Conservation (phyloP, 1,284 basidiomycete genomes). For the Butyriboletus regius region DNA sequence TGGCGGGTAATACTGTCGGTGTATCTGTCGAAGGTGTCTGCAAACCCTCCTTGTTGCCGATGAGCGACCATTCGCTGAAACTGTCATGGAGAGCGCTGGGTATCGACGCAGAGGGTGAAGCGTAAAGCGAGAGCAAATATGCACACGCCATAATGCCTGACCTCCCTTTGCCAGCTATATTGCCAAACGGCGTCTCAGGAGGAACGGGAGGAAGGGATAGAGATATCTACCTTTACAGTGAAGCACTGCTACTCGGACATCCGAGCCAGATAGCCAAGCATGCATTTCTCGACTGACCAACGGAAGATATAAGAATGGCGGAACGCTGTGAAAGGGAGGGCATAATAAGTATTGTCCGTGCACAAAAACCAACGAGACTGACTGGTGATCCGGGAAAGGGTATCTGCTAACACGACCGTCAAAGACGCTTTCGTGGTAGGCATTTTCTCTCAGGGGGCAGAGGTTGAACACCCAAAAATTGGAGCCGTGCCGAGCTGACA, state of each 20-base stretch:
- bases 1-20: background rate
- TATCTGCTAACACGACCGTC: slow-evolving; percentile 71
- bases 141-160: slow-evolving; percentile 77
- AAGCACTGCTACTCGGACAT: slow-evolving; percentile 69
- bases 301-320: slow-evolving; percentile 73
- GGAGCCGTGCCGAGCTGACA: slow-evolving; percentile 65
- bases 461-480: slow-evolving; percentile 86
- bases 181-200: slow-evolving; percentile 1
- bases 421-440: slow-evolving; percentile 56
- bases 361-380: slow-evolving; percentile 25
- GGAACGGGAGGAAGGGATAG: slow-evolving; percentile 3
- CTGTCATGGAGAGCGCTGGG: slow-evolving; percentile 3
- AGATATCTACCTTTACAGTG: slow-evolving; percentile 72
- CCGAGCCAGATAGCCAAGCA: slow-evolving; percentile 65
- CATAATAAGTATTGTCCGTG: background rate
- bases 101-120: slow-evolving; percentile 3
- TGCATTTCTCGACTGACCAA: slow-evolving; percentile 72
- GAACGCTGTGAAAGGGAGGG: slow-evolving; percentile 45
- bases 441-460: slow-evolving; percentile 69
- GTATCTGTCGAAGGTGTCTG: slow-evolving; percentile 13
- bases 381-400: slow-evolving; percentile 87
- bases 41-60: slow-evolving; percentile 18
- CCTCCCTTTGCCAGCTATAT: slow-evolving; percentile 68
- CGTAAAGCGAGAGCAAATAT: slow-evolving; percentile 57
- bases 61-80: slow-evolving; percentile 18